Base-by-base conservation (phyloP, 768 basidiomycete genomes). In the Lactarius akahatsu region DNA sequence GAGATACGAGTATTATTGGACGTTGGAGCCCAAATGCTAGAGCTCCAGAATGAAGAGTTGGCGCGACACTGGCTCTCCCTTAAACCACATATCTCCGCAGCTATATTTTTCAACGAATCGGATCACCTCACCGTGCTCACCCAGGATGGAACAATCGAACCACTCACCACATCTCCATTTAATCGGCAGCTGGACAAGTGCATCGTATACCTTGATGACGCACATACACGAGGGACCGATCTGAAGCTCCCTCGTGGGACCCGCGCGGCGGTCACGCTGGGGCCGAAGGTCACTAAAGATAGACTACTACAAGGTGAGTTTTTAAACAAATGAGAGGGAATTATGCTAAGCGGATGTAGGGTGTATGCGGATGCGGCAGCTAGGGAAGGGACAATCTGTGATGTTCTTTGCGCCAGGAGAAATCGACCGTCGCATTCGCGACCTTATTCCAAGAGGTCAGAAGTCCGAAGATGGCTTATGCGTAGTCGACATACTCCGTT, bases 21-120 rank as follows among this genome's bases (percentile, higher is more conserved):
- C 55, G 84, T 85, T 13, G 85, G 84, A 3, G 84, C 84, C 0
- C 84, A 85, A 64, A 81, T 86, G 74, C 73, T 85, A 10, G 83
- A 86, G 43, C 73, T 83, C 63, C 72, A 76, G 28, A 85, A 83
- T 61, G 40, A 68, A 1, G 73, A 80, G 26, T 57, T 85, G 7
- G 81, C 77, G 2, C 38, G 57, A 34, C 45, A 68, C 5, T 85
- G 84, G 85, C 71, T 85, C 8, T 43, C 32, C 30, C 55, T 57
- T 56, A 57, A 68, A 50, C 6, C 59, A 59, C 5, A 64, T 20
- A 66, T 78, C 3, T 71, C 74, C 34, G 84, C 81, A 0, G 80
- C 78, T 0, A 74, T 85, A 6, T 85, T 76, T 59, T 79, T 76
- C 70, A 41, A 69, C 26, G 71, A 72, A 10, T 65, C 73, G 0